Evolutionary conservation across 192 early-diverging fungal species (phyloP).

Genomic region (Umbelopsis isabellina): DNA sequence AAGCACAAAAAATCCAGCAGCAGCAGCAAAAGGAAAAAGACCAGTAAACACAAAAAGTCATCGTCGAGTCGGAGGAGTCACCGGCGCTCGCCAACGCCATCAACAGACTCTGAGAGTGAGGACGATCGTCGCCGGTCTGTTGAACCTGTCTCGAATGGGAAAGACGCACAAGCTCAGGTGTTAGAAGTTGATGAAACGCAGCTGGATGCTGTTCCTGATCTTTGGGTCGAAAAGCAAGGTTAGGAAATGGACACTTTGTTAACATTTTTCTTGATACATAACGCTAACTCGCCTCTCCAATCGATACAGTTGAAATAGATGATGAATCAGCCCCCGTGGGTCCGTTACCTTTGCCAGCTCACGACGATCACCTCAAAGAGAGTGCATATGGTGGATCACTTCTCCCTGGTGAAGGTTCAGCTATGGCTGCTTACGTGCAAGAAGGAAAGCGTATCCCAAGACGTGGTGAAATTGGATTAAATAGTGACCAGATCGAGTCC

Average conservation of each 20-base stretch:
- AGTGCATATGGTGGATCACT: constrained; percentile 81
- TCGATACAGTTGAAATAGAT: constrained; percentile 47
- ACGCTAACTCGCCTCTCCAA: background rate
- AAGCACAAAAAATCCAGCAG: constrained; percentile 29
- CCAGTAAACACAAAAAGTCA: constrained; percentile 25
- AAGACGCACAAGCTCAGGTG: constrained; percentile 3
- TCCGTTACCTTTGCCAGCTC: constrained; percentile 61
- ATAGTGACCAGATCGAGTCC: constrained; percentile 79
- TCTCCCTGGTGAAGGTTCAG: constrained; percentile 88
- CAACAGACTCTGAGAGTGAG: constrained; percentile 16
- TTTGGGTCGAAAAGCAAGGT: constrained; percentile 67
- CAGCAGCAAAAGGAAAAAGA: constrained; percentile 14
- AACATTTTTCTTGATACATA: background rate
- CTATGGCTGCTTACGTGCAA: constrained; percentile 88
- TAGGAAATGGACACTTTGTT: background rate
- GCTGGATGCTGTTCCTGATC: constrained; percentile 48
- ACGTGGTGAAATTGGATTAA: constrained; percentile 95
- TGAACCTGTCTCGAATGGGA: background rate
- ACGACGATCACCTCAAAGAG: constrained; percentile 65
- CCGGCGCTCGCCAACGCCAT: constrained; percentile 13
- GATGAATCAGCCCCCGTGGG: constrained; percentile 72
- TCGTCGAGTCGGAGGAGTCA: constrained; percentile 1
- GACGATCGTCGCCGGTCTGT: constrained; percentile 3
- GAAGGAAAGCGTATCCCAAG: constrained; percentile 94
- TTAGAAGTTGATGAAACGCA: constrained; percentile 35